Evolutionary conservation across 345 rosid species (phyloP), one percentile per base, ranked within the genome.

Genomic region (Hypericum perforatum): DNA sequence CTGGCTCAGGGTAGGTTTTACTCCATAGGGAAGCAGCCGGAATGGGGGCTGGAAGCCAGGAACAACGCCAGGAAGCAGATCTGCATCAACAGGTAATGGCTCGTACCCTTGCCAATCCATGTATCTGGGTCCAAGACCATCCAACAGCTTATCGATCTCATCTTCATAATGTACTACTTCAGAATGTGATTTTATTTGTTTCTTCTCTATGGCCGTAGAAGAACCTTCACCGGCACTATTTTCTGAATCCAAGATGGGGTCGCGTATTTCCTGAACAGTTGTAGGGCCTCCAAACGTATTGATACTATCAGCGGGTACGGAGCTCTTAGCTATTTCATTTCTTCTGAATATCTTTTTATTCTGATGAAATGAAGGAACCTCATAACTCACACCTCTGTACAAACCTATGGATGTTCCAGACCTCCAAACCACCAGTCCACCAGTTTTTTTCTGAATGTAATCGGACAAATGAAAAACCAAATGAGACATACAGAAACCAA

Each of bases 351-450:
- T 63, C 53, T 62, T 68, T 65, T 72, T 86, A 64, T 71, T 76
- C 51, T 53, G 51, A 45, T 70, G 64, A 50, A 65, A 70, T 0
- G 81, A 69, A 37, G 80, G 80, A 74, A 68, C 74, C 69, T 71
- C 76, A 53, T 82, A 77, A 65, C 78, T 76, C 62, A 75, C 79
- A 37, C 85, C 86, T 70, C 87, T 75, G 67, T 91, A 91, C 48
- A 91, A 65, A 40, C 92, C 72, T 32, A 87, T 67, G 29, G 98
- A 67, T 54, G 91, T 75, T 49, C 95, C 98, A 11, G 89, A 87
- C 70, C 98, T 82, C 98, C 98, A 91, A 56, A 91, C 76, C 63
- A 91, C 98, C 75, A 91, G 72, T 37, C 98, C 98, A 52, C 98
- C 96, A 39, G 96, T 91, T 78, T 79, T 91, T 75, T 78, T 84